Percentiles rank a stretch among this genome's conserved stretches.
Evolutionary conservation across 2,329 filamentous ascomycete genomes (phyloP).

Genomic region (Xylaria multiplex): DNA sequence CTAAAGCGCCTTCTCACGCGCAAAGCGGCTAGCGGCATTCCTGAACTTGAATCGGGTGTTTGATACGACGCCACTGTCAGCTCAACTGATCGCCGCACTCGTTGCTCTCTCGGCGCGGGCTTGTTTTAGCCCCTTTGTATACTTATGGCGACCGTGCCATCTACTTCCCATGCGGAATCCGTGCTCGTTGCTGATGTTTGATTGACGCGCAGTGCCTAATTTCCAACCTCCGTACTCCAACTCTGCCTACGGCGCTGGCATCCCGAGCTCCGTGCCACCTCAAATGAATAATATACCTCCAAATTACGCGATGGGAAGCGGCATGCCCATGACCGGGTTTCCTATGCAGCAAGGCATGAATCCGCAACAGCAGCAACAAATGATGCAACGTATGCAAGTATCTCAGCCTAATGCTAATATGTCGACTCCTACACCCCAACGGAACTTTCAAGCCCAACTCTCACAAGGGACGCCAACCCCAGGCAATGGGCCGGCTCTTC

Average conservation of each 20-base stretch:
- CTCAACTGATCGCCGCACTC: conserved; percentile 10
- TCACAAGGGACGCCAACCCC: conserved; percentile 52
- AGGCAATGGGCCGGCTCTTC: conserved; percentile 48
- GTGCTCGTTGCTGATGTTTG: conserved; percentile 46
- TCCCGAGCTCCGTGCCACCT: conserved; percentile 60
- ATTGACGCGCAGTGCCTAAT: conserved; percentile 57
- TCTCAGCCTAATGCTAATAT: conserved; percentile 51
- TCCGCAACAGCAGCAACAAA: conserved; percentile 54
- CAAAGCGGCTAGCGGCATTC: conserved; percentile 34
- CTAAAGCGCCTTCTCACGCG: conserved; percentile 33
- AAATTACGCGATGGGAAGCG: conserved; percentile 66
- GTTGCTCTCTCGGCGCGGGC: conserved; percentile 30
- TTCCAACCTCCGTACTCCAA: conserved; percentile 68
- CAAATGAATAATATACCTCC: conserved; percentile 59
- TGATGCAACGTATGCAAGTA: conserved; percentile 58
- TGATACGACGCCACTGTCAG: conserved; percentile 29
- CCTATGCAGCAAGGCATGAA: conserved; percentile 65
- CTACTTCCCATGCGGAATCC: conserved; percentile 33
- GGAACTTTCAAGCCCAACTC: conserved; percentile 51
- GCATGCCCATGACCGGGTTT: conserved; percentile 63
- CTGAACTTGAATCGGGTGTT: conserved; percentile 26
- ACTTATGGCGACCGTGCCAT: conserved; percentile 16
- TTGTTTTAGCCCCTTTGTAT: conserved; percentile 19
- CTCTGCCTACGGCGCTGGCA: conserved; percentile 65
- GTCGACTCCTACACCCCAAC: conserved; percentile 52